Conservation (phyloP, 1,284 basidiomycete genomes). For the Papiliotrema fonsecae region DNA sequence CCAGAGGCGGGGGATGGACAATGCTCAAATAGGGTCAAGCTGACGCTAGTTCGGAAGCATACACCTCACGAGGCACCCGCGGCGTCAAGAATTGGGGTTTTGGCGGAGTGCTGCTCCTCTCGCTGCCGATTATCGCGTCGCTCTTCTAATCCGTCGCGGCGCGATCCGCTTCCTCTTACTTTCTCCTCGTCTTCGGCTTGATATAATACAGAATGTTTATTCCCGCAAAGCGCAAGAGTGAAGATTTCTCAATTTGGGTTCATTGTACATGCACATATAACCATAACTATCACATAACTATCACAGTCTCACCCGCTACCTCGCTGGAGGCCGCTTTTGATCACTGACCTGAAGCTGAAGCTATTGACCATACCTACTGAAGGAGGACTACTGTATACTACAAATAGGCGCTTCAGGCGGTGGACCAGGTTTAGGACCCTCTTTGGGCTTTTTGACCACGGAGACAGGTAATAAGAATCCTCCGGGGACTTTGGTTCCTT, state of each 20-base stretch:
- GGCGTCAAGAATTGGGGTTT: constrained; percentile 5
- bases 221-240: too few relatives aligned
- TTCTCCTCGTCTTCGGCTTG: background rate
- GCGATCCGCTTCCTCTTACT: background rate
- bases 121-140: background rate
- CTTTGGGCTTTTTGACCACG: constrained; percentile 28
- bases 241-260: too few relatives aligned
- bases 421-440: constrained; percentile 4
- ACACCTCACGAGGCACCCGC: constrained; percentile 1
- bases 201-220: background rate
- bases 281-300: too few relatives aligned
- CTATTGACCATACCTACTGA: too few relatives aligned
- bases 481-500: constrained; percentile 36
- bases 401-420: constrained; percentile 23
- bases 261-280: too few relatives aligned
- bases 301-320: too few relatives aligned
- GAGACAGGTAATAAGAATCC: constrained; percentile 37
- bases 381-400: constrained; percentile 28
- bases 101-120: background rate
- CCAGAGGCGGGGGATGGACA: too few relatives aligned
- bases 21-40: background rate
- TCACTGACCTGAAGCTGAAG: too few relatives aligned
- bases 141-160: background rate
- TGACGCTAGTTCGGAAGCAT: constrained; percentile 5
- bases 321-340: too few relatives aligned